Conservation (phyloP, 306 rosid species). For the Citrullus colocynthis region DNA sequence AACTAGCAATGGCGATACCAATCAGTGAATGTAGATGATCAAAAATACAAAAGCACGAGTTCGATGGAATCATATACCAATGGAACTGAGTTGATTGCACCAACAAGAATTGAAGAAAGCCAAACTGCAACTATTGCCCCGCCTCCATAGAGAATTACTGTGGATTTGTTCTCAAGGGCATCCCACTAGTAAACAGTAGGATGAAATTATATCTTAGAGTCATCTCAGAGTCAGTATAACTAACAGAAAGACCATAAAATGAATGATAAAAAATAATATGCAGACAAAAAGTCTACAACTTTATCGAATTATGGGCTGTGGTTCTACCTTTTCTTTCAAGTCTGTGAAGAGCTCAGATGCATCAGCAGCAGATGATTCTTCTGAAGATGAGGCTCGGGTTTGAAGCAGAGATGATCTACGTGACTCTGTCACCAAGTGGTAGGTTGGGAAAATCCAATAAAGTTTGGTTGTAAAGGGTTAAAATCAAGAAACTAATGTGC, state of each 20-base stretch:
- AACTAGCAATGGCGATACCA: background rate
- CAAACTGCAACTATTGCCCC: constrained; percentile 80
- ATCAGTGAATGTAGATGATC: background rate
- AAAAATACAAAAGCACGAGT: background rate
- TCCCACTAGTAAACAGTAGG: constrained; percentile 60
- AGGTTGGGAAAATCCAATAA: background rate
- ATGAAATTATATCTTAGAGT: background rate
- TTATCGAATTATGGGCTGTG: background rate
- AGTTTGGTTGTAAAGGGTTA: background rate
- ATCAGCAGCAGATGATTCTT: constrained; percentile 70
- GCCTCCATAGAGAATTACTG: constrained; percentile 85
- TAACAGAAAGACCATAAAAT: constrained; percentile 6
- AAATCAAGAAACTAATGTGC: background rate
- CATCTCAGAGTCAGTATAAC: background rate
- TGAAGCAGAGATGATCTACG: constrained; percentile 39
- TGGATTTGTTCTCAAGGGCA: constrained; percentile 90
- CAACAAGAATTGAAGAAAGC: constrained; percentile 74
- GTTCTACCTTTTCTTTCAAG: constrained; percentile 79
- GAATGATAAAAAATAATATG: constrained; percentile 7
- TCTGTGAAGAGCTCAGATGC: constrained; percentile 55
- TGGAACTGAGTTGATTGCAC: constrained; percentile 93
- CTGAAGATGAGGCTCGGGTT: constrained; percentile 72
- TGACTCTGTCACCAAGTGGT: constrained; percentile 24
- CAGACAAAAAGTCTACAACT: background rate
- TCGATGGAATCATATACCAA: constrained; percentile 39